phyloP scores from a whole-genome alignment of 768 basidiomycete genomes.

The Amanita jacksonii region DNA sequence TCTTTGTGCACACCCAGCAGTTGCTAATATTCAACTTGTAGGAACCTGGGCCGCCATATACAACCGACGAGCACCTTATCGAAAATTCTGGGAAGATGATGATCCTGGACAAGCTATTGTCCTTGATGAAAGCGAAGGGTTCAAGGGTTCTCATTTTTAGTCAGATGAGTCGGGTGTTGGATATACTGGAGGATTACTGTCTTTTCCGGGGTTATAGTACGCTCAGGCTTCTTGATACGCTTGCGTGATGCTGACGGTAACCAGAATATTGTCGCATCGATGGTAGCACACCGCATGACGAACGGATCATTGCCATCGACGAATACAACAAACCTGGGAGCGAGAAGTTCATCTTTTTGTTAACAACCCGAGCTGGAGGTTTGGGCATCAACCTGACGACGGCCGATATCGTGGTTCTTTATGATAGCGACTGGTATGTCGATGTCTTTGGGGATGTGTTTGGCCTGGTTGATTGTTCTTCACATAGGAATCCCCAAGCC shows the following conservation, averaged over 20 bases:
- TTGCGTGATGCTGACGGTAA: slow-evolving; percentile 4
- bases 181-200: slow-evolving; percentile 97
- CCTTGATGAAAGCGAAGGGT: slow-evolving; percentile 84
- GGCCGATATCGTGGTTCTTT: slow-evolving; percentile 91
- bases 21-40: no score
- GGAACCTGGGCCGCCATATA: slow-evolving; percentile 97
- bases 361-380: slow-evolving; percentile 95
- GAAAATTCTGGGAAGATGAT: slow-evolving; percentile 96
- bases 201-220: slow-evolving; percentile 81
- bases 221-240: slow-evolving; percentile 19
- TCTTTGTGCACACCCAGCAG: not conserved
- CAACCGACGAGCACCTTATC: slow-evolving; percentile 93
- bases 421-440: slow-evolving; percentile 89
- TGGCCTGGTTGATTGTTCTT: not conserved
- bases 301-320: slow-evolving; percentile 91
- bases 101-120: slow-evolving; percentile 88
- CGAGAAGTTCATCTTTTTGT: slow-evolving; percentile 93
- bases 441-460: not conserved
- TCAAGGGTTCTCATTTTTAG: slow-evolving; percentile 95
- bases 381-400: slow-evolving; percentile 94
- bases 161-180: slow-evolving; percentile 98
- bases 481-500: slow-evolving; percentile 90
- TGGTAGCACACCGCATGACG: slow-evolving; percentile 92
- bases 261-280: slow-evolving; percentile 95
- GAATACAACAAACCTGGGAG: slow-evolving; percentile 93